Evolutionary conservation across 805 yeast species (phyloP), one percentile per base, ranked within the genome.

Genomic region (Sugiyamaella floridensis): DNA sequence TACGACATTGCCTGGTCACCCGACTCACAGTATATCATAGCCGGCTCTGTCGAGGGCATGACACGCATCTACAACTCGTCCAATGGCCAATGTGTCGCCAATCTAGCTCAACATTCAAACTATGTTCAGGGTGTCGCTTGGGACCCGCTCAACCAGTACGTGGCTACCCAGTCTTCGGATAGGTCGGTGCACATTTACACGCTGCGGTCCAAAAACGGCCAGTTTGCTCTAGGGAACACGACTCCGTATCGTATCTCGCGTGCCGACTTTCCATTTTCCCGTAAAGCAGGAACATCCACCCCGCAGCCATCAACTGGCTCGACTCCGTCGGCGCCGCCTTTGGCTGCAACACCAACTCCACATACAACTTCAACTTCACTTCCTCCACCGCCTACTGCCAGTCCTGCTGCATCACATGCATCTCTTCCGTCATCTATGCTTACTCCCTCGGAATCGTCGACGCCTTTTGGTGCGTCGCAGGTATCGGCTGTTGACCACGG

Each of bases 1-100:
- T 90, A 92, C 67, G 99, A 93, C 66, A 67, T 93, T 2, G 79
- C 87, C 18, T 93, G 99, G 99, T 86, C 95, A 1, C 97, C 98
- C 0, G 86, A 86, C 62, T 81, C 85, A 1, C 75, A 73, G 53
- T 85, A 77, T 63, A 74, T 93, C 28, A 81, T 86, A n/a, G 81
- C 93, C 6, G 98, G 96, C 0, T 83, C 95, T 14, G 89, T 92
- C 88, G 98, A 93, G 68, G 88, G 89, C 61, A 75, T 81, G 7
- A 79, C 89, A 10, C 73, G 96, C 46, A 75, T 92, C 0, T 88
- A 82, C 61, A 76, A 77, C 56, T 79, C 78, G 4, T 62, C 66
- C 1, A 75, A 75, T 1, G 93, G 92, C 0, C 71, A 72, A 29
- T 77, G 81, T 58, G 71, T 85, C 0, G 67, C 73, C 26, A 84